A percentile compares a stretch with the other conserved stretches of the same genome.
Evolutionary conservation across 2,329 filamentous ascomycete species (phyloP).

Genomic region (Talaromyces sp.): DNA sequence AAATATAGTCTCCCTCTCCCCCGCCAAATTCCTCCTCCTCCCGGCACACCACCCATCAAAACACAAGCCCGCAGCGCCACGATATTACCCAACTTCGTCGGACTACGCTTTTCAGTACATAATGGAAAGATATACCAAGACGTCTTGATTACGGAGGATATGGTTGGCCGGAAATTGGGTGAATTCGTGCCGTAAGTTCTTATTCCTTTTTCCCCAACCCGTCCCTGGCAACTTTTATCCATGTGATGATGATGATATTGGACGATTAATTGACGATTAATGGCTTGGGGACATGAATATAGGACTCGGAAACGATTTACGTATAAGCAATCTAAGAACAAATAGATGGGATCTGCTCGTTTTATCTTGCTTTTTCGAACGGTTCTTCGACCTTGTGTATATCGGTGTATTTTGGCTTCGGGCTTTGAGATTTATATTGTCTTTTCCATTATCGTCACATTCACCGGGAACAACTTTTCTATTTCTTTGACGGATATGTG

Average conservation of each 20-base stretch:
- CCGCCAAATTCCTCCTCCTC: conserved; percentile 46
- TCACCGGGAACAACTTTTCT: not conserved
- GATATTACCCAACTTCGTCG: conserved; percentile 88
- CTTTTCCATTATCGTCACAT: not conserved
- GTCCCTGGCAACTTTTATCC: not conserved
- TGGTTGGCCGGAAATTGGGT: conserved; percentile 92
- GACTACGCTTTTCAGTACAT: conserved; percentile 81
- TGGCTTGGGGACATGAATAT: conserved; percentile 6
- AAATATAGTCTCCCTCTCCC: conserved; percentile 38
- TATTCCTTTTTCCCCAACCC: not conserved
- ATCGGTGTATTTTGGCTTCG: not conserved
- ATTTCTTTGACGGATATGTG: not conserved
- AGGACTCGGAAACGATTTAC: conserved; percentile 64
- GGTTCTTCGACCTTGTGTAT: not conserved
- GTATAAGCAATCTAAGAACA: conserved; percentile 69
- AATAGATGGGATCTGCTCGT: conserved; percentile 36
- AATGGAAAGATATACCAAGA: conserved; percentile 86
- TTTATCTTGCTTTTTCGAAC: not conserved
- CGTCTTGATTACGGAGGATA: conserved; percentile 81
- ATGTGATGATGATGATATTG: too few species aligned
- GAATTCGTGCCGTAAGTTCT: conserved; percentile 78
- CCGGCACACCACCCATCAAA: conserved; percentile 67
- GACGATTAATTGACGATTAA: not conserved
- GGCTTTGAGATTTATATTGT: not conserved
- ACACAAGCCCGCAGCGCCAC: conserved; percentile 85